Evolutionary conservation across 192 early-diverging fungal genomes (phyloP), one percentile per base, ranked within the genome.

Genomic region (Podila epicladia): DNA sequence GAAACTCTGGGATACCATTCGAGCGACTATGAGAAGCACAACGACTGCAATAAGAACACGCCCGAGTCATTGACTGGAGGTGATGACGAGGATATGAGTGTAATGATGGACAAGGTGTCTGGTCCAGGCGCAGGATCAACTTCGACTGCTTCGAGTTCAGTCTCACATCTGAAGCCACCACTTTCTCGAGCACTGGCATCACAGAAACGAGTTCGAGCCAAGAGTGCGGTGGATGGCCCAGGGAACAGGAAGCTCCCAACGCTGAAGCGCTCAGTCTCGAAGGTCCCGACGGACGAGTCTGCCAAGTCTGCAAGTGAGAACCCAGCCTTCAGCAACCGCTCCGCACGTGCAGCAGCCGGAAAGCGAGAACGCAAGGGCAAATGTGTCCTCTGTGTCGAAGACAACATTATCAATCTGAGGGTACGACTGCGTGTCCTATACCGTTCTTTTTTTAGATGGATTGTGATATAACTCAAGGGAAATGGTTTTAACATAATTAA

Each of bases 391-490:
- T 73, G 62, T 58, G 71, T 76, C 49, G 84, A 90, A 50, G 89
- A 89, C 49, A 89, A 91, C 64, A 74, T 86, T 35, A 85, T 91
- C 22, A 91, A 91, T 67, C 82, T 88, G 31, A 86, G 74, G 75
- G 82, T 84, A 70, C 26, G 48, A 58, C 9, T 5, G 35, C 24
- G 0, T 38, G 8, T 24, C 15, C 4, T 24, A 26, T n/a, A 7
- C 65, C 5, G 3, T 7, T 5, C 31, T 20, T 4, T 20, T 20
- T 32, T 7, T 24, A 29, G 29, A 29, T 3, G 29, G 29, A 29
- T 7, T 17, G 29, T 41, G 19, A 15, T 5, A 12, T 8, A 41
- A 7, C 31, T n/a, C n/a, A n/a, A n/a, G n/a, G 26, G 0, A 35
- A 15, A 29, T 12, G 55, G n/a, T 58, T 7, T 2, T 50, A 3